A percentile compares a stretch with the other conserved stretches of the same genome.
phyloP scores from a whole-genome alignment of 1,284 basidiomycete species.

The Cryptococcus maquisensis region DNA sequence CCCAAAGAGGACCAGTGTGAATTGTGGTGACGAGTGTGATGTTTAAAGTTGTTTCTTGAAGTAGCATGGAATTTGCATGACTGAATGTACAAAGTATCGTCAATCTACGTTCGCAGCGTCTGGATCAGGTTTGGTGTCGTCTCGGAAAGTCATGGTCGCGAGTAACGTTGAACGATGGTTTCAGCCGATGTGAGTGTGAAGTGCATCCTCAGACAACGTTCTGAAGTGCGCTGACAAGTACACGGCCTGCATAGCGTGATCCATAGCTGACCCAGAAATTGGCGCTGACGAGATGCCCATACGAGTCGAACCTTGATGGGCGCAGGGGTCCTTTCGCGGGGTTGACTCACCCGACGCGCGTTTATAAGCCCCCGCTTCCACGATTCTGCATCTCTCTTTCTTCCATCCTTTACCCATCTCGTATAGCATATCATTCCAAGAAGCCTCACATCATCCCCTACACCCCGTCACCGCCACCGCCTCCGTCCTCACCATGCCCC shows the following conservation, averaged over 20 bases:
- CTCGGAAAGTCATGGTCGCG: background rate
- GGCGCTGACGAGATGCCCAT: no score
- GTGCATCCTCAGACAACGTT: background rate
- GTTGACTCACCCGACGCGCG: no score
- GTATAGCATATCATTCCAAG: background rate
- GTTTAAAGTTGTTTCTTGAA: background rate
- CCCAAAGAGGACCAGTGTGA: constrained; percentile 39
- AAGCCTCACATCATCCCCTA: background rate
- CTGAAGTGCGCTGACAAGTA: background rate
- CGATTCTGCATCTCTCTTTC: background rate
- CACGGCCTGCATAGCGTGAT: no score
- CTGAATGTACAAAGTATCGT: background rate
- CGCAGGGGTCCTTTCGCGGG: no score
- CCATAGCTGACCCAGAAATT: no score
- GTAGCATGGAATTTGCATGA: background rate
- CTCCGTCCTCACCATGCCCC: background rate
- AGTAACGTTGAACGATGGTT: background rate
- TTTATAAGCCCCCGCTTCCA: background rate
- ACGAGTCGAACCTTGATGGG: no score
- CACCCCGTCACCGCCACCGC: background rate
- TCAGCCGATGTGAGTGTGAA: no score
- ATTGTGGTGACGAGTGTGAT: constrained; percentile 28
- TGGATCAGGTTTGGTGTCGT: background rate
- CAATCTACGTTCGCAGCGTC: background rate
- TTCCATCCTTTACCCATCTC: background rate